phyloP scores from a whole-genome alignment of 495 filamentous ascomycete species.

The Hypoxylon intermedium region DNA sequence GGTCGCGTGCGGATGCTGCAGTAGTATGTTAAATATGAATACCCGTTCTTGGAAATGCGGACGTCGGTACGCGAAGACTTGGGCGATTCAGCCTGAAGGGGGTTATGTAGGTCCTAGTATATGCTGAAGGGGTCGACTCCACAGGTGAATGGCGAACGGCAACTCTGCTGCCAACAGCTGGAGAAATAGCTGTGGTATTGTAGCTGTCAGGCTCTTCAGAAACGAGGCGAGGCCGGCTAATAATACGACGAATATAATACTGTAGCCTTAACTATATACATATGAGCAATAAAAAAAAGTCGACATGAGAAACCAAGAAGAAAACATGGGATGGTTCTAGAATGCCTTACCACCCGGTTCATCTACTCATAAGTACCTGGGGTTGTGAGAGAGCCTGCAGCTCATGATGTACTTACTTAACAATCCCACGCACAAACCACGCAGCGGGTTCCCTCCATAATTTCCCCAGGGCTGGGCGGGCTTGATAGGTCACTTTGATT shows the following conservation, averaged over 20 bases:
- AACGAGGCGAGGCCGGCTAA: no score
- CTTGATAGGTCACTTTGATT: constrained; percentile 28
- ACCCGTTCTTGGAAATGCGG: constrained; percentile 35
- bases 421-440: constrained; percentile 34
- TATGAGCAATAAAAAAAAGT: constrained; percentile 7
- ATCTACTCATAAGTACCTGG: constrained; percentile 3
- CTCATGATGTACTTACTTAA: constrained; percentile 4
- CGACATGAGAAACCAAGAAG: constrained; percentile 4
- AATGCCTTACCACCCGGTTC: constrained; percentile 10
- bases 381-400: neutral
- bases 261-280: constrained; percentile 13
- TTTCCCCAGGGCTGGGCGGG: constrained; percentile 9
- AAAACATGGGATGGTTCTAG: constrained; percentile 19
- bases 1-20: constrained; percentile 18
- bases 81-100: constrained; percentile 38
- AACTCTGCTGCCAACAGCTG: neutral
- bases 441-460: constrained; percentile 14
- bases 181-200: no score
- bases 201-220: no score
- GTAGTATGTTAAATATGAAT: constrained; percentile 24
- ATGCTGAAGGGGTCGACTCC: constrained; percentile 19
- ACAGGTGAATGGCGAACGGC: constrained; percentile 12
- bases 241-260: no score
- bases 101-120: constrained; percentile 18
- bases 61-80: constrained; percentile 24